Evolutionary conservation across 2,329 filamentous ascomycete species (phyloP).

Genomic region (Hymenoscyphus repandus): DNA sequence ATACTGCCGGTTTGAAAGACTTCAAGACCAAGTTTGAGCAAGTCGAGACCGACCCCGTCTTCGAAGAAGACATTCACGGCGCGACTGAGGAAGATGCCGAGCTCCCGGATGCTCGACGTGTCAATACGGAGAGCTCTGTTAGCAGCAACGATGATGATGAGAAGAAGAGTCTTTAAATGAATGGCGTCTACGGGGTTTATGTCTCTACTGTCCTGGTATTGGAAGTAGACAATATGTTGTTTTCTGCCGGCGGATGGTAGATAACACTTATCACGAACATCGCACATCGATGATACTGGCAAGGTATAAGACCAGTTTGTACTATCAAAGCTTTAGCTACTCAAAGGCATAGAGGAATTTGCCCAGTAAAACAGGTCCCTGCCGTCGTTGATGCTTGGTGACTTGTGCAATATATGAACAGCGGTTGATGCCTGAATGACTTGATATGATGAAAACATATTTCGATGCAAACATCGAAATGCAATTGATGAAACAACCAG

Average conservation of each 20-base stretch:
- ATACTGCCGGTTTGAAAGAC: slow-evolving; percentile 63
- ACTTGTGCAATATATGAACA: neutral
- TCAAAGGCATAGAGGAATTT: slow-evolving; percentile 31
- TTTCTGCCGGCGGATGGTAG: slow-evolving; percentile 22
- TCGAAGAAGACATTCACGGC: slow-evolving; percentile 81
- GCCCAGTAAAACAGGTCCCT: slow-evolving; percentile 21
- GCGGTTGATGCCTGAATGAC: neutral
- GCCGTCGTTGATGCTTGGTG: neutral
- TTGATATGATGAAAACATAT: too few species aligned
- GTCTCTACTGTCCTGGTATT: slow-evolving; percentile 13
- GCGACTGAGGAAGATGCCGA: slow-evolving; percentile 34
- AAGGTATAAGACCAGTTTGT: slow-evolving; percentile 23
- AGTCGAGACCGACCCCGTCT: slow-evolving; percentile 83
- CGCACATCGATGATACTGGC: slow-evolving; percentile 19
- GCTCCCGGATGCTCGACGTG: slow-evolving; percentile 24
- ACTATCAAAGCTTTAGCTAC: slow-evolving; percentile 23
- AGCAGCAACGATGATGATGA: slow-evolving; percentile 34
- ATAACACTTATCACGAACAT: slow-evolving; percentile 23
- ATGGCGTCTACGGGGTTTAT: slow-evolving; percentile 13
- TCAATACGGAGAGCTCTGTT: slow-evolving; percentile 30
- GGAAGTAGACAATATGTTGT: slow-evolving; percentile 19
- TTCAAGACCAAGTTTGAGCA: slow-evolving; percentile 98
- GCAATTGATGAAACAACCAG: too few species aligned
- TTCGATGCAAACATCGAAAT: too few species aligned
- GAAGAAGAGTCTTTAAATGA: slow-evolving; percentile 34